Evolutionary conservation across 2,329 filamentous ascomycete species (phyloP), one percentile per base, ranked within the genome.

Genomic region (Sarocladium kiliense): DNA sequence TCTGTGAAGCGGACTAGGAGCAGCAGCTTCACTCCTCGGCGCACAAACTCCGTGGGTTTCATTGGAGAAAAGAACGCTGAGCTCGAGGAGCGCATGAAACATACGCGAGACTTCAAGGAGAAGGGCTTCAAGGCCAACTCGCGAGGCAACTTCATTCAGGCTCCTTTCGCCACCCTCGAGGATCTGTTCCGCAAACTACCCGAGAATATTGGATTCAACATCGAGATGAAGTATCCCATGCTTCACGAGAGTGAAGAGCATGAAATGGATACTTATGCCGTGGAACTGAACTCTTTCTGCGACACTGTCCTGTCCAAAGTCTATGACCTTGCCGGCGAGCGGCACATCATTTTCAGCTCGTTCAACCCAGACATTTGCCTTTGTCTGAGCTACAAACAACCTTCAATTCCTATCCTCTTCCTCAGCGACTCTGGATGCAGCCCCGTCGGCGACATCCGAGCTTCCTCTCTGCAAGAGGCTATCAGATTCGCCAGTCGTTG

Each of bases 221-320:
- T 99, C 62, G 94, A 99, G 75, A 89, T 99, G 81, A 97, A 99
- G 73, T 99, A 99, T 68, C 94, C 94, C 4, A 97, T 97, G 92
- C 82, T 99, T 41, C 88, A 93, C 68, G 95, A 99, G 76, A 90
- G 85, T 57, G 91, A 97, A 70, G 89, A 95, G 68, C 89, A 97
- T 61, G 91, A 96, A 63, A 97, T 97, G 91, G 93, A 97, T 68
- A 89, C 89, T 2, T 96, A 96, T 66, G 92, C 91, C 0, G 89
- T 97, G 47, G 94, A 99, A 73, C 81, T 97, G 62, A 97, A 97
- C 72, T 91, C 88, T 1, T 99, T 97, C 69, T 93, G 95, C 66
- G 94, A 99, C 70, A 96, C 91, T 1, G 89, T 99, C 3, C 78
- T 99, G 9, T 80, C 80, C 44, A 94, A 90, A 70, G 93, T 97